Evolutionary conservation across 2,329 filamentous ascomycete species (phyloP).

Genomic region (Curvularia sp.): DNA sequence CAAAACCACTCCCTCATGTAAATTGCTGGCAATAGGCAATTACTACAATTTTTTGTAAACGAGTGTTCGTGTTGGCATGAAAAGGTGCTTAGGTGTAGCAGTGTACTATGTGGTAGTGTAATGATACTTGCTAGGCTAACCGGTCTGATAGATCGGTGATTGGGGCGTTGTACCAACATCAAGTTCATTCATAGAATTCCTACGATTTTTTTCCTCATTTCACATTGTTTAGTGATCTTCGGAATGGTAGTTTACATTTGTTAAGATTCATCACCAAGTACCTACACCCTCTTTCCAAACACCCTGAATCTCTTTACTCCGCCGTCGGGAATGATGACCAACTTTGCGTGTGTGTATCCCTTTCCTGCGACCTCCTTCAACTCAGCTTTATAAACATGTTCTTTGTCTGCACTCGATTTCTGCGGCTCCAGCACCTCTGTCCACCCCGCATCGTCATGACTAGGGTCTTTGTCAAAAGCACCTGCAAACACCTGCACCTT

Average conservation of each 20-base stretch:
- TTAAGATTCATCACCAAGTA: background rate
- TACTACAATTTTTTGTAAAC: background rate
- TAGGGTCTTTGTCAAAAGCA: conserved; percentile 65
- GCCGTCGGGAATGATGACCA: conserved; percentile 92
- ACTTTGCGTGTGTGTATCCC: conserved; percentile 81
- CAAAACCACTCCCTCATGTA: background rate
- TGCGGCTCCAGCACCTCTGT: conserved; percentile 69
- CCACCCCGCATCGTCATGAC: conserved; percentile 68
- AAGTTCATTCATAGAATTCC: background rate
- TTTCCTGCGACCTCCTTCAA: conserved; percentile 61
- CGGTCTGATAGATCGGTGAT: background rate
- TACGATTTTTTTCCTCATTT: background rate
- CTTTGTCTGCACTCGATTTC: conserved; percentile 74
- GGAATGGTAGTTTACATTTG: background rate
- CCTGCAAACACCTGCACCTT: conserved; percentile 71
- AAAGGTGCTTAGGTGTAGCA: background rate
- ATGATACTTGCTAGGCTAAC: background rate
- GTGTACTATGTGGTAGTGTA: background rate
- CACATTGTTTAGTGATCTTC: background rate
- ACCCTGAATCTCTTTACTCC: conserved; percentile 88
- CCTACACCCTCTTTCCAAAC: conserved; percentile 63
- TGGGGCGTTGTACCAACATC: background rate
- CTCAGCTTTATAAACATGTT: conserved; percentile 67
- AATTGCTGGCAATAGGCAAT: background rate
- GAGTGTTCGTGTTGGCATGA: background rate